Base-by-base conservation (phyloP, 441 rosid species). In the Croton laevigatus region DNA sequence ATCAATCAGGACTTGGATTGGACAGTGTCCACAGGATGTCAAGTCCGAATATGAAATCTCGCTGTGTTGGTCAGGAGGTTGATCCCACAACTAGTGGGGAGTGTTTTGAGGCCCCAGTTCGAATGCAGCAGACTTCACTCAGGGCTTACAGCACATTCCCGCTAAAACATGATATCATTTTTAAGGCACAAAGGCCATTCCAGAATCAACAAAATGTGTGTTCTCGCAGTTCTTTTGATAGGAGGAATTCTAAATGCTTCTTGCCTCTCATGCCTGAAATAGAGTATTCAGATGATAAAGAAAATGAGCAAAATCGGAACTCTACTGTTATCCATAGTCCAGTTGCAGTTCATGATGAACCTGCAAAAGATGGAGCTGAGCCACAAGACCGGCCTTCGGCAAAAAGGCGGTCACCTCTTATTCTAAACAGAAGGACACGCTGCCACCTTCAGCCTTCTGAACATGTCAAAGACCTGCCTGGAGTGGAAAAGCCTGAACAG, bases 101-200 rank as follows among this genome's bases (percentile, higher is more conserved):
- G 27, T 46, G 46, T 76, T 74, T 63, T 45, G 72, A 45, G 65
- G 65, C 73, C 11, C 69, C 72, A 69, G 80, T 75, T 75, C 76
- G 38, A 74, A 84, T 85, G 77, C 75, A 22, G 67, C 62, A 66
- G 42, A 75, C 81, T 62, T 78, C 80, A 54, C 81, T 85, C 37
- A 84, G 77, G 73, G 65, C 73, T 68, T 83, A 79, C 69, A 83
- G 87, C 73, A 76, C 71, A 48, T 32, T 75, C 45, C 38, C 55
- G 55, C 77, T 75, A 54, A 79, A 78, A 58, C 44, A 60, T 59
- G 65, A 73, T 58, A 46, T 71, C 10, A 38, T 16, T 51, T 70
- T 83, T 68, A 74, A 75, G 66, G 68, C 44, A 37, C 64, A 58
- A 46, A 62, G 62, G 34, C 53, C 58, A 65, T 19, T 37, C 55